Base-by-base conservation (phyloP, 2,329 filamentous ascomycete genomes). In the Phaeosphaeriaceae sp. region DNA sequence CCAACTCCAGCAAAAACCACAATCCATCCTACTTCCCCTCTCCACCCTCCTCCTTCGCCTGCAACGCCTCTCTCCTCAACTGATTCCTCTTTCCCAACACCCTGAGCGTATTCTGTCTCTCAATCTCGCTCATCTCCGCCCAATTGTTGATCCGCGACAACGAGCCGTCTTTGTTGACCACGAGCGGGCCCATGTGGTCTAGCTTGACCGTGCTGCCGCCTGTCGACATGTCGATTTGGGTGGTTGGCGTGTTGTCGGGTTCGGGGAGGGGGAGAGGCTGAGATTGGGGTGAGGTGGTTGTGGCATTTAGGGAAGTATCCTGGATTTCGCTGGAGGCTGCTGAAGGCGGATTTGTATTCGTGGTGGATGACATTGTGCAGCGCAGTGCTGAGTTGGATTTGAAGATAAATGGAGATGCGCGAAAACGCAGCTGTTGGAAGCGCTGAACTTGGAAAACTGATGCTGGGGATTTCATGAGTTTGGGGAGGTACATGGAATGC, bases 131-230 rank as follows among this genome's bases (percentile, higher is more conserved):
- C 90, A 93, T 92, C 63, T 88, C 80, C 9, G 79, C 81, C 90
- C 90, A 93, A 75, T 93, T 93, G 36, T 83, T 78, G 67, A 93
- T 90, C 33, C 90, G 84, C 56, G 87, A 88, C 65, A 92, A 76
- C 9, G 88, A 88, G 20, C 91, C 91, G 75, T 93, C 89, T 60
- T 82, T 80, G 74, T 92, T 90, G 54, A 93, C 87, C 1, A 93
- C 89, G 67, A 93, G 81, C 1, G 91, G 91, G 0, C 91, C 90
- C 22, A 93, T 79, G 60, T 86, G 83, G 70, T 91, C 89, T 9
- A 93, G 83, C 50, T 83, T 85, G 45, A 90, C 82, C 10, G 56
- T 54, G 31, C 41, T 36, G 15, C 67, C 72, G 5, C 71, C 73
- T 41, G 59, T 69, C 53, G 68, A 69, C 53, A 80, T 68, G 52